Evolutionary conservation across 2,329 filamentous ascomycete species (phyloP).

Genomic region (Neonectria ditissima): DNA sequence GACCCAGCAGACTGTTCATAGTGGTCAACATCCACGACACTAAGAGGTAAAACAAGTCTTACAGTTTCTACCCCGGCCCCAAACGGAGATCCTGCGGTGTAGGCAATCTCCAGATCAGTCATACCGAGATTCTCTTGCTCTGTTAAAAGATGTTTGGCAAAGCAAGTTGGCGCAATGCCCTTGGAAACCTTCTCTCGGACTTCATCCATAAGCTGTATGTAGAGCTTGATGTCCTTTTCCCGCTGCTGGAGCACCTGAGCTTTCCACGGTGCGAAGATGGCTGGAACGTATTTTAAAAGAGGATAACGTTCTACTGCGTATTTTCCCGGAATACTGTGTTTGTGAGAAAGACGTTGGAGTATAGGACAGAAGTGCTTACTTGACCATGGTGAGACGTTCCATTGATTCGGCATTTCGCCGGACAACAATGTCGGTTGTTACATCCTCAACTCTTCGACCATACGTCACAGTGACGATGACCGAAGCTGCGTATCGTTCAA

Average conservation of each 20-base stretch:
- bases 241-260: slow-evolving; percentile 52
- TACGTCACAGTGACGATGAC: slow-evolving; percentile 59
- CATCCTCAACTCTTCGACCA: slow-evolving; percentile 48
- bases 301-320: slow-evolving; percentile 57
- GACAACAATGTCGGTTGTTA: slow-evolving; percentile 52
- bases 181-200: slow-evolving; percentile 49
- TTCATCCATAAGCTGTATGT: slow-evolving; percentile 55
- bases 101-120: slow-evolving; percentile 57
- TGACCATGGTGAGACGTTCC: slow-evolving; percentile 56
- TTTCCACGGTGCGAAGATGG: slow-evolving; percentile 56
- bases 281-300: slow-evolving; percentile 53
- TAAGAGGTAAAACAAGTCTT: slow-evolving; percentile 16
- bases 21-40: not conserved
- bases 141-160: slow-evolving; percentile 56
- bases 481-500: slow-evolving; percentile 51
- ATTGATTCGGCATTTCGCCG: slow-evolving; percentile 55
- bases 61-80: slow-evolving; percentile 59
- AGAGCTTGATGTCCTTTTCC: slow-evolving; percentile 53
- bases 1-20: slow-evolving; percentile 56
- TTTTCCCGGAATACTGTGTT: slow-evolving; percentile 41
- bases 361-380: slow-evolving; percentile 45
- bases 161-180: slow-evolving; percentile 53
- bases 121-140: slow-evolving; percentile 56
- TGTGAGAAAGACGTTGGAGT: not conserved
- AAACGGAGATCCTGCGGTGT: slow-evolving; percentile 58